phyloP scores from a whole-genome alignment of 306 rosid genomes.

The Castanospermum australe region DNA sequence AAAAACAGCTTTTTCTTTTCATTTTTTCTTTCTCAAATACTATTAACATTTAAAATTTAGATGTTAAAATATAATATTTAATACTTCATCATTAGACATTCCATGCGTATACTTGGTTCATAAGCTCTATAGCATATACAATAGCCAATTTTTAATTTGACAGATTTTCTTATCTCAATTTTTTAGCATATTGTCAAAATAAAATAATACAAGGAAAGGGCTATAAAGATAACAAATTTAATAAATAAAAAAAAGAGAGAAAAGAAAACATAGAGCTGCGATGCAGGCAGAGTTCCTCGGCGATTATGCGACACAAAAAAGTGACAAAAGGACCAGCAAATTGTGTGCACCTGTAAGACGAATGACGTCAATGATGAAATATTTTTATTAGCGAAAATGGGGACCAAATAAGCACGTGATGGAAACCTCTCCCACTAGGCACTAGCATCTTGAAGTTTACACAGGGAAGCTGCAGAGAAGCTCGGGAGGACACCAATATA shows the following conservation, averaged over 20 bases:
- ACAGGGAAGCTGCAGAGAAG: slow-evolving; percentile 51
- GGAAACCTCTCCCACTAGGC: slow-evolving; percentile 23
- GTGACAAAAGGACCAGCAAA: not conserved
- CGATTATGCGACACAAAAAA: not conserved
- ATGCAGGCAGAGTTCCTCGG: not conserved
- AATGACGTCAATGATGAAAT: slow-evolving; percentile 18
- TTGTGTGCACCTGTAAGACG: slow-evolving; percentile 8
- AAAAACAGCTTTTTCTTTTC: not conserved
- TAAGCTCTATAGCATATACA: no score
- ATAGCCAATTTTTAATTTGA: no score
- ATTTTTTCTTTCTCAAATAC: not conserved
- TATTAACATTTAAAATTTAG: no score
- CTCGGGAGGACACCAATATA: not conserved
- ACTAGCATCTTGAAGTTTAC: slow-evolving; percentile 25
- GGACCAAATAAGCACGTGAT: slow-evolving; percentile 44
- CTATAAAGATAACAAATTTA: not conserved
- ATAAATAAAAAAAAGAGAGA: not conserved
- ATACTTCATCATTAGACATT: no score
- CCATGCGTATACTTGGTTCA: no score
- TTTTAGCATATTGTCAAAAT: no score
- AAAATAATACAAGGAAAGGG: not conserved
- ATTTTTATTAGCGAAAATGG: not conserved
- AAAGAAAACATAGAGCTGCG: not conserved
- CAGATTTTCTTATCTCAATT: not conserved
- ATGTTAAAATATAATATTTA: no score